These are phyloP conservation scores for Naganishia albida DNA, from an alignment of 1,284 basidiomycete species.

Conservation along the genomic window DNA sequence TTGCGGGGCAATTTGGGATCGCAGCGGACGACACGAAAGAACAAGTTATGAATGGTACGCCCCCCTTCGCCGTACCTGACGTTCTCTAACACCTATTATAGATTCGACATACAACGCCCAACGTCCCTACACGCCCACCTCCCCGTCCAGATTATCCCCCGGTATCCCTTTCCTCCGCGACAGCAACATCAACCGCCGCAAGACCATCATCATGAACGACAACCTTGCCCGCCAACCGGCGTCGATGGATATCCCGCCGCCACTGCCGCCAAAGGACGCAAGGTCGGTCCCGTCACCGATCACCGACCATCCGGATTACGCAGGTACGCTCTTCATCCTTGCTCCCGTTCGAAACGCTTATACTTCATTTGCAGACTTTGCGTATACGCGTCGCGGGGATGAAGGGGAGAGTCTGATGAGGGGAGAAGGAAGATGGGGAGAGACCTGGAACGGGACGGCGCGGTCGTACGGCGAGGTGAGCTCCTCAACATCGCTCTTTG, in stretches of 20 bases:
- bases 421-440: background rate
- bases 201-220: conserved; percentile 2
- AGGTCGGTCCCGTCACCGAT: background rate
- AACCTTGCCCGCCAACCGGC: background rate
- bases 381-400: background rate
- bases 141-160: background rate
- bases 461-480: background rate
- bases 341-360: too few relatives aligned
- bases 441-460: background rate
- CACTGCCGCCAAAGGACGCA: background rate
- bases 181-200: background rate
- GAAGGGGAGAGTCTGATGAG: background rate
- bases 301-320: conserved; percentile 8
- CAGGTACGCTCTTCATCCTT: too few relatives aligned
- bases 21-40: background rate
- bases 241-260: conserved; percentile 9
- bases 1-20: conserved; percentile 1
- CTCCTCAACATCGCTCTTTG: background rate
- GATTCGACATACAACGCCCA: background rate
- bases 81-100: background rate
- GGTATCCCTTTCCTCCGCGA: conserved; percentile 12
- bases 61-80: background rate
- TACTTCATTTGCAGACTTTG: background rate
- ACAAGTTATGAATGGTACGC: background rate
- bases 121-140: background rate